Percentiles rank a stretch among this genome's conserved stretches.
Conservation (phyloP, 768 basidiomycete genomes). For the Collybia sp. region DNA sequence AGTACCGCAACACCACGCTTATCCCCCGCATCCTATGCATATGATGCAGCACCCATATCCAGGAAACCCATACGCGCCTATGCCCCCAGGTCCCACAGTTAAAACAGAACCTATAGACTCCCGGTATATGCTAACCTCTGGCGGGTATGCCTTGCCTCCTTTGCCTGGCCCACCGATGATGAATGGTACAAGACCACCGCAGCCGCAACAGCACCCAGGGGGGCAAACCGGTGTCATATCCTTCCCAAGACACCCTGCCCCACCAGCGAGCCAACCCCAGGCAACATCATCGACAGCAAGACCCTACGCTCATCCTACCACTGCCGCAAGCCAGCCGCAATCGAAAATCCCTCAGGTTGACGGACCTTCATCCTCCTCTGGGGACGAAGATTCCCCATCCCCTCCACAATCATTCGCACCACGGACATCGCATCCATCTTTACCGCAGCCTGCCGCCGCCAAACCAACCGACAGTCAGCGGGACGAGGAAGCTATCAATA, state of each 20-base stretch:
- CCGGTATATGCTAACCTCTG: constrained; percentile 56
- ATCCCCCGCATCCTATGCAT: constrained; percentile 59
- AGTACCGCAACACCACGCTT: constrained; percentile 43
- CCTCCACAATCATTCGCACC: constrained; percentile 72
- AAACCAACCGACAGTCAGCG: constrained; percentile 27
- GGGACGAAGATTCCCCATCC: constrained; percentile 55
- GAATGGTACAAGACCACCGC: constrained; percentile 40
- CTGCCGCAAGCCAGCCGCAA: constrained; percentile 6
- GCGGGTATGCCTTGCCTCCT: constrained; percentile 53
- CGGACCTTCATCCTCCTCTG: constrained; percentile 71
- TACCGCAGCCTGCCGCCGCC: constrained; percentile 54
- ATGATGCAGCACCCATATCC: constrained; percentile 55
- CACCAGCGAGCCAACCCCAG: constrained; percentile 22
- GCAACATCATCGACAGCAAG: constrained; percentile 17
- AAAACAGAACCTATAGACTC: constrained; percentile 73
- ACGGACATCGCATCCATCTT: constrained; percentile 66
- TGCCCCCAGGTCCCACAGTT: constrained; percentile 44
- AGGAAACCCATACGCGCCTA: constrained; percentile 45
- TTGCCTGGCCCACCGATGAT: constrained; percentile 59
- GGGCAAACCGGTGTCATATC: constrained; percentile 57
- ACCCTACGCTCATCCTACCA: constrained; percentile 16
- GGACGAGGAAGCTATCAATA: constrained; percentile 89
- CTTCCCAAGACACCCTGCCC: constrained; percentile 35
- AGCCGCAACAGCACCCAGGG: constrained; percentile 44
- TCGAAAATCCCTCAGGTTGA: constrained; percentile 73